Evolutionary conservation across 2,329 filamentous ascomycete species (phyloP).

Genomic region (Pleurostoma richardsiae): DNA sequence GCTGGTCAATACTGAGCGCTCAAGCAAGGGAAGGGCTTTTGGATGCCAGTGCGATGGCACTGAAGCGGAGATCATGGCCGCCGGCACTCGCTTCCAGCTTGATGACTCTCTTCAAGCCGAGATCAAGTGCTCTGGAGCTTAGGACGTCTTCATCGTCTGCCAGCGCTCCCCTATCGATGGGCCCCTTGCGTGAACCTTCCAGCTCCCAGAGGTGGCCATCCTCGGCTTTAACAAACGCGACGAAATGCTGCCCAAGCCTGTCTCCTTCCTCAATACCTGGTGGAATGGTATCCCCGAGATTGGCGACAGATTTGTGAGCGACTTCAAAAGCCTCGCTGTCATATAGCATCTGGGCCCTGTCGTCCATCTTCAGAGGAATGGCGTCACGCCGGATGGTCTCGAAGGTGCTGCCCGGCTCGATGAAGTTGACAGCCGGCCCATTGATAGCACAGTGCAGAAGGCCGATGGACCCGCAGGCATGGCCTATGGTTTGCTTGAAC

Average conservation of each 20-base stretch:
- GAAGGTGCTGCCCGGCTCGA: conserved; percentile 49
- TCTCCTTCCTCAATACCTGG: conserved; percentile 49
- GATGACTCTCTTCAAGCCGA: conserved; percentile 44
- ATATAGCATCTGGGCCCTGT: conserved; percentile 66
- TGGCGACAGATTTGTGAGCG: conserved; percentile 67
- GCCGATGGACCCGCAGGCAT: conserved; percentile 77
- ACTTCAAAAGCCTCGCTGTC: conserved; percentile 64
- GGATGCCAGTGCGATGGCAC: conserved; percentile 29
- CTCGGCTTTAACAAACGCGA: conserved; percentile 69
- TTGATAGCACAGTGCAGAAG: conserved; percentile 71
- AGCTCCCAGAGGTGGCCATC: conserved; percentile 70
- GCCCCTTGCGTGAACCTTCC: conserved; percentile 70
- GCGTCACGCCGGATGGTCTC: conserved; percentile 57
- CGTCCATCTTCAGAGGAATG: conserved; percentile 52
- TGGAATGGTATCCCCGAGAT: conserved; percentile 60
- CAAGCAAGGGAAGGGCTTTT: conserved; percentile 2
- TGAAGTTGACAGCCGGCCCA: conserved; percentile 51
- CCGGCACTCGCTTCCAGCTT: conserved; percentile 26
- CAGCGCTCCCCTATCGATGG: conserved; percentile 59
- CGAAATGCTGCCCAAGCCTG: conserved; percentile 68
- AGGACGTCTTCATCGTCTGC: conserved; percentile 55
- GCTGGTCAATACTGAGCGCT: too few relatives aligned
- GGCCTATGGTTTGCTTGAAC: conserved; percentile 81
- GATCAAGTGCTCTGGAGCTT: conserved; percentile 62
- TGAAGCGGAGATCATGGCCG: conserved; percentile 27